Base-by-base conservation (phyloP, 1,284 basidiomycete species). In the Irpex lacteus region DNA sequence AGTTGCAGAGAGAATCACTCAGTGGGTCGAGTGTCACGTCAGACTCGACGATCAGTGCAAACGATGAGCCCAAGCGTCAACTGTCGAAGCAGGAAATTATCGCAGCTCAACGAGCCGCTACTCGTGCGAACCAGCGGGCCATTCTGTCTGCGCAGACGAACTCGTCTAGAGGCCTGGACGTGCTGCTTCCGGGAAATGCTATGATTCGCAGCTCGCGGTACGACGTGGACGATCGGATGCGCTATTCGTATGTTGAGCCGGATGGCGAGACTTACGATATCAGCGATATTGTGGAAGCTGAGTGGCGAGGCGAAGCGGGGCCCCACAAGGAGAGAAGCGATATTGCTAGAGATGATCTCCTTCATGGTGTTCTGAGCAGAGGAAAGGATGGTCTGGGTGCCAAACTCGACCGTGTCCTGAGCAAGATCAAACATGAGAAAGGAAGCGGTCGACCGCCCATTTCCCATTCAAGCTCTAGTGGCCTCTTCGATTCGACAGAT, bases 181-280 rank as follows among this genome's bases (percentile, higher is more conserved):
- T 98, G 13, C 77, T 94, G 3, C 79, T 98, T 5, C 90, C 92
- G 6, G 91, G 94, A 13, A 90, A 92, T 68, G 91, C 87, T 0
- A 87, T 92, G 70, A 83, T 98, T n/a, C 90, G 96, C 26, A 95
- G 92, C 70, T 87, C 91, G 2, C 83, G 92, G 15, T 86, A 88
- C 63, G 86, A 91, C 19, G 75, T 79, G 5, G 85, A 85, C 52
- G 89, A 92, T 69, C 82, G 82, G 60, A 90, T 95, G 80, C 87
- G 95, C 0, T 98, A 98, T 73, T 97, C 95, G 34, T 98, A 95
- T 72, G 89, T 98, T 52, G 90, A 94, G 66, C 84, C 86, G 1
- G 92, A 92, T 66, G 94, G 95, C 7, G 92, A 93, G 75, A 91
- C 90, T 2, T 91, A 89, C 70, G 96, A 98, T 74, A 95, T 98